These are phyloP conservation scores for Pythium oligandrum DNA, from an alignment of 352 stramenopile genomes.

Conservation along the genomic window DNA sequence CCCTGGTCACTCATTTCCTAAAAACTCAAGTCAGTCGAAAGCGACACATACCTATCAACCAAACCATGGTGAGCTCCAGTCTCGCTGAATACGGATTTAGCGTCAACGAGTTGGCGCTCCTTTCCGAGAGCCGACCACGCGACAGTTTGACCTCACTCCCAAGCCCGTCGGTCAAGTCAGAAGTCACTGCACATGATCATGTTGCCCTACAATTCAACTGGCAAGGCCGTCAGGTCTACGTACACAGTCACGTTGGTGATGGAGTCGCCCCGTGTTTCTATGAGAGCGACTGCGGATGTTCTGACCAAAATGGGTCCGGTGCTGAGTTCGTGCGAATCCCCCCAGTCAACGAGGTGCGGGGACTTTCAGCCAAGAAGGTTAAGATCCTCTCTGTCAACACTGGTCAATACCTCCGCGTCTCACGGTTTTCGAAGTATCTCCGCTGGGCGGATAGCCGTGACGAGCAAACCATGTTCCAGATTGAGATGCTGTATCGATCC, in stretches of 20 bases:
- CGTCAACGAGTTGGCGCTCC: too few relatives aligned
- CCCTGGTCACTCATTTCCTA: too few relatives aligned
- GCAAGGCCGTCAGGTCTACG: slow-evolving; percentile 24
- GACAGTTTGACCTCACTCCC: too few relatives aligned
- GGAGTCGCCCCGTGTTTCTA: slow-evolving; percentile 22
- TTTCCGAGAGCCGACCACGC: too few relatives aligned
- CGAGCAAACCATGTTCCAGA: slow-evolving; percentile 25
- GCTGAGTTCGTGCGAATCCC: slow-evolving; percentile 24
- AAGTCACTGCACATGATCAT: slow-evolving; percentile 21
- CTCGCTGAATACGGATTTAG: too few relatives aligned
- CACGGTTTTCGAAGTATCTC: slow-evolving; percentile 28
- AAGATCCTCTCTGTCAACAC: slow-evolving; percentile 21
- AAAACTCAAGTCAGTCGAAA: too few relatives aligned
- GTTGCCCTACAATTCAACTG: slow-evolving; percentile 27
- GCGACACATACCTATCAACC: too few relatives aligned
- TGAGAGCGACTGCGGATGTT: slow-evolving; percentile 17
- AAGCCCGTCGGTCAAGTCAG: slow-evolving; percentile 14
- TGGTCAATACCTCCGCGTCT: slow-evolving; percentile 21
- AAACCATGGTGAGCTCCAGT: too few relatives aligned
- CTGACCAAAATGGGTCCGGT: slow-evolving; percentile 6
- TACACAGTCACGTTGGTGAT: slow-evolving; percentile 15
- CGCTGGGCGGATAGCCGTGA: slow-evolving; percentile 23
- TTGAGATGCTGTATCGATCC: slow-evolving; percentile 21
- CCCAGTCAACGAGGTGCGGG: slow-evolving; percentile 17
- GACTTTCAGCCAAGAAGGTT: slow-evolving; percentile 21